A percentile compares a stretch with the other conserved stretches of the same genome.
These are phyloP conservation scores for Picea engelmannii DNA, from an alignment of 83 land plant genomes.

Conservation along the genomic window DNA sequence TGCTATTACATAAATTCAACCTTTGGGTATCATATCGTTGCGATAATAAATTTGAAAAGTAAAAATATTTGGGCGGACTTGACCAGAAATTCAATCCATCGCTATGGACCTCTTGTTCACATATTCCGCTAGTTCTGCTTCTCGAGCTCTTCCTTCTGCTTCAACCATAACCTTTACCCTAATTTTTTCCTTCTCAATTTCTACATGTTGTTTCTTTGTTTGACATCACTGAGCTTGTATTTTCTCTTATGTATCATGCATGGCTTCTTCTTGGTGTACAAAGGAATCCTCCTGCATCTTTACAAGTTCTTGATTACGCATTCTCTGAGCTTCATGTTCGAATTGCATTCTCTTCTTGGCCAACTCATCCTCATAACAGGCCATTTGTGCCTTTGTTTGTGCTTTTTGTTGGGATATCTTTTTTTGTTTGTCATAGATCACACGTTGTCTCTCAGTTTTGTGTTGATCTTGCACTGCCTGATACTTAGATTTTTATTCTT, in stretches of 20 bases:
- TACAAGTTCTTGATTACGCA: conserved; percentile 76
- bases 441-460: too few species aligned
- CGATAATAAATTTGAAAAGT: too few species aligned
- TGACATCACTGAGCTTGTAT: conserved; percentile 88
- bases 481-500: too few species aligned
- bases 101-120: conserved; percentile 77
- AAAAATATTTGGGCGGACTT: too few species aligned
- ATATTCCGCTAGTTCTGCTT: conserved; percentile 82
- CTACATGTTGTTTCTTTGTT: conserved; percentile 87
- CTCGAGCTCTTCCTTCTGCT: conserved; percentile 90
- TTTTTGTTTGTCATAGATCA: too few species aligned
- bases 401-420: too few species aligned
- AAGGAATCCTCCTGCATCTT: conserved; percentile 92
- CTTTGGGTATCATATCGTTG: too few species aligned
- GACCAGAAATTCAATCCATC: too few species aligned
- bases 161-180: conserved; percentile 91
- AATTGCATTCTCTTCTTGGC: conserved; percentile 31
- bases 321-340: conserved; percentile 88
- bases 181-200: conserved; percentile 85
- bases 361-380: too few species aligned
- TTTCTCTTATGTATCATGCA: conserved; percentile 81
- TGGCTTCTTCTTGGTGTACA: conserved; percentile 74
- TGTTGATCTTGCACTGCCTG: too few species aligned
- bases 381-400: too few species aligned
- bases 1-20: too few species aligned